Evolutionary conservation across 257 asterid species (phyloP), one percentile per base, ranked within the genome.

Genomic region (Fraxinus cuspidata): DNA sequence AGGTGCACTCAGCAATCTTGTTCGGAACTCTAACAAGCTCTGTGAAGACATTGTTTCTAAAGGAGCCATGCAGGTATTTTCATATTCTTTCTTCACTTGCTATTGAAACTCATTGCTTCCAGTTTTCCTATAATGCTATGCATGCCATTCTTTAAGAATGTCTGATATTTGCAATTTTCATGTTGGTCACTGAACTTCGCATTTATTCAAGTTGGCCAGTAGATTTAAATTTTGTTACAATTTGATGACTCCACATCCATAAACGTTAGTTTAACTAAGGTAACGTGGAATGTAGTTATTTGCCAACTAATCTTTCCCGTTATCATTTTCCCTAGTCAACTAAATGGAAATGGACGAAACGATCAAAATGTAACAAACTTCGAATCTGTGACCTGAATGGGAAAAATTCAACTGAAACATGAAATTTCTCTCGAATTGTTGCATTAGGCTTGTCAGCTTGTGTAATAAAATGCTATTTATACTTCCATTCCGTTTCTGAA

Each of bases 1-100:
- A 2, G 98, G 99, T 78, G 99, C 99, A 78, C 91, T 96, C 67
- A 96, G 99, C 80, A 93, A 96, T 81, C 94, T 96, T 7, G 98
- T 96, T 49, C 97, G 97, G 74, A 93, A 96, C 87, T 96, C 98
- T 81, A 89, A 84, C 88, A 94, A 86, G 80, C 98, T 96, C 53
- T 93, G 99, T 64, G 97, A 88, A 79, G 99, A 96, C 84, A 93
- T 96, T 42, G 89, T 96, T 80, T 86, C 98, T 64, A 86, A 88
- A 80, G 98, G 99, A 87, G 99, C 97, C 76, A 86, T 93, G 92
- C 97, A 92, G 98, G 99, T 95, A 67, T 23, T 15, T 38, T 72
- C 21, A 71, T 44, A 35, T 76, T 0, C 70, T 70, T 56, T 68
- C 67, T 5, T 66, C 32, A 34, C 71, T 72, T n/a, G 16, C 34